These are phyloP conservation scores for Paecilomyces sp. DNA, from an alignment of 2,329 filamentous ascomycete genomes.

Conservation along the genomic window DNA sequence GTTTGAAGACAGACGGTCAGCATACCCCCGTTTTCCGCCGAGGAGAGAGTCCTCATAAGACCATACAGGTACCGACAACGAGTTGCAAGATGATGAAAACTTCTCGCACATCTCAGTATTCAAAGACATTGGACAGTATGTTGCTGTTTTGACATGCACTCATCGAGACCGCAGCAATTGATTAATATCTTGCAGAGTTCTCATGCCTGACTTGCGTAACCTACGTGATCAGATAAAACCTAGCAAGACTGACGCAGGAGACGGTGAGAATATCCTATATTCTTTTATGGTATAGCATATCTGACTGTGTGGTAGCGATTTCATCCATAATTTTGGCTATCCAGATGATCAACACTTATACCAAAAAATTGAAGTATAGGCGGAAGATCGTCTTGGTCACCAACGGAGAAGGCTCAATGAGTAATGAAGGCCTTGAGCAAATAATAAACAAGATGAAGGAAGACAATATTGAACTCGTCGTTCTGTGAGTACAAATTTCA, in stretches of 20 bases:
- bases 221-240: conserved; percentile 59
- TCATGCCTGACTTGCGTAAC: conserved; percentile 62
- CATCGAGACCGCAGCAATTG: not conserved
- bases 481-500: conserved; percentile 55
- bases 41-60: conserved; percentile 3
- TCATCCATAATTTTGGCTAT: conserved; percentile 82
- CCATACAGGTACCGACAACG: conserved; percentile 56
- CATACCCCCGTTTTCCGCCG: not conserved
- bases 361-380: conserved; percentile 74
- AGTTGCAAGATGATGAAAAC: conserved; percentile 57
- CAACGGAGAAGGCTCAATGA: conserved; percentile 67
- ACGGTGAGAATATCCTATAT: conserved; percentile 44
- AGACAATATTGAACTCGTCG: conserved; percentile 66
- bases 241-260: conserved; percentile 63
- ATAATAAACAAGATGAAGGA: conserved; percentile 70
- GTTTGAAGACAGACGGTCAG: conserved; percentile 64
- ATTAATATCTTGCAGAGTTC: conserved; percentile 33
- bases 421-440: conserved; percentile 61
- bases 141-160: conserved; percentile 33
- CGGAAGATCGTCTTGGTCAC: conserved; percentile 80
- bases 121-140: conserved; percentile 55
- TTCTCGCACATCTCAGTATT: conserved; percentile 79
- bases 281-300: not conserved
- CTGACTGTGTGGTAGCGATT: conserved; percentile 44
- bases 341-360: conserved; percentile 73